Percentiles rank a stretch among this genome's conserved stretches.
These are phyloP conservation scores for Aspergillus cavernicola DNA, from an alignment of 495 filamentous ascomycete species.

Conservation along the genomic window DNA sequence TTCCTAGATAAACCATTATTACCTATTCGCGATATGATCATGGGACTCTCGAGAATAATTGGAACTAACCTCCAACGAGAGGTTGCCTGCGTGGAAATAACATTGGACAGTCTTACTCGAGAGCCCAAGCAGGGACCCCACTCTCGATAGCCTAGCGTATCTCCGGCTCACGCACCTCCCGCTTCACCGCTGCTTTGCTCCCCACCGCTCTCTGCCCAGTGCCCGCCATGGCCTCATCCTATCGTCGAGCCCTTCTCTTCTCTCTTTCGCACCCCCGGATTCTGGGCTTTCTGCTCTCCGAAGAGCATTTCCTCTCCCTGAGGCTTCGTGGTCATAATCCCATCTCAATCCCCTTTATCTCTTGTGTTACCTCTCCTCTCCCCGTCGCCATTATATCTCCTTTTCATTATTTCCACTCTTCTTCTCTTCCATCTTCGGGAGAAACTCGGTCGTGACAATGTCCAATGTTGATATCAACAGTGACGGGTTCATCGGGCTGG, in stretches of 20 bases:
- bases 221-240: slow-evolving; percentile 33
- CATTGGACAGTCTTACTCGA: slow-evolving; percentile 9
- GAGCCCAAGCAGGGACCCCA: slow-evolving; percentile 20
- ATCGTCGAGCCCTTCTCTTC: slow-evolving; percentile 16
- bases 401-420: slow-evolving; percentile 9
- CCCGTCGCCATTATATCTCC: slow-evolving; percentile 7
- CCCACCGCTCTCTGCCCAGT: slow-evolving; percentile 28
- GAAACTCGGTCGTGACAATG: slow-evolving; percentile 28
- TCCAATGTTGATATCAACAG: slow-evolving; percentile 43
- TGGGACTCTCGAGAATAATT: too few relatives aligned
- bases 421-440: slow-evolving; percentile 6
- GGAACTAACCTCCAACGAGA: too few relatives aligned
- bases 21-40: slow-evolving; percentile 15
- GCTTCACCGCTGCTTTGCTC: slow-evolving; percentile 50
- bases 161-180: slow-evolving; percentile 26
- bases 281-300: slow-evolving; percentile 27
- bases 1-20: neutral
- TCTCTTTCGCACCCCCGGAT: slow-evolving; percentile 26
- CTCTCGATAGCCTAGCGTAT: slow-evolving; percentile 38
- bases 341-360: slow-evolving; percentile 15
- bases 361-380: slow-evolving; percentile 15
- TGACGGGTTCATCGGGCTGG: slow-evolving; percentile 46
- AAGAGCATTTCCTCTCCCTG: slow-evolving; percentile 22
- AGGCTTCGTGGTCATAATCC: slow-evolving; percentile 18
- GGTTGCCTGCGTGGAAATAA: slow-evolving; percentile 11